phyloP scores from a whole-genome alignment of 139 green algal species.

The Closterium sp. region DNA sequence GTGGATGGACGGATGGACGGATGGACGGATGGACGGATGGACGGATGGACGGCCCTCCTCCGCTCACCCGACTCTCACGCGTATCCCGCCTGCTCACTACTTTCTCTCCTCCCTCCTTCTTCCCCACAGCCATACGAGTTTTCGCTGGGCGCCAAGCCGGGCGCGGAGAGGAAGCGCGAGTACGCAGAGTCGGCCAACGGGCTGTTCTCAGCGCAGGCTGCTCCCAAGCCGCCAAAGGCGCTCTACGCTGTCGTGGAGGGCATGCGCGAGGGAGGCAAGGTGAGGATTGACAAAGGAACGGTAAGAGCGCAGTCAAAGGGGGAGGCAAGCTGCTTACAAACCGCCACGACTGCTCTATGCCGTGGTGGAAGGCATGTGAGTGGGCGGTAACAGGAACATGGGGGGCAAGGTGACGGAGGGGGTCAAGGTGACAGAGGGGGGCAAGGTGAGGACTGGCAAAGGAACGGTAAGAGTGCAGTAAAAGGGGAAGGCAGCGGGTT shows the following conservation, averaged over 20 bases:
- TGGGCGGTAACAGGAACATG: no score
- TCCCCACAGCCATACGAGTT: conserved; percentile 80
- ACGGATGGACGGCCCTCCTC: no score
- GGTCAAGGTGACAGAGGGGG: neutral
- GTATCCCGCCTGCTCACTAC: neutral
- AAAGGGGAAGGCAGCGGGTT: no score
- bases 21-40: no score
- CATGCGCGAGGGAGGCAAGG: conserved; percentile 84
- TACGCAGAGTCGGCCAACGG: conserved; percentile 59
- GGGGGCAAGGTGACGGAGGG: no score
- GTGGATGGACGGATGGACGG: no score
- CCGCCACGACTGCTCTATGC: no score
- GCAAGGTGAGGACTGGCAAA: no score
- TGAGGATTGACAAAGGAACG: conserved; percentile 41
- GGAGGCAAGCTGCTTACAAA: no score
- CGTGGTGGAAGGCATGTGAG: no score
- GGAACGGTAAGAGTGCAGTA: no score
- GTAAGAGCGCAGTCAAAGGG: no score
- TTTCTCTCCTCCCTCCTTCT: neutral
- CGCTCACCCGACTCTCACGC: neutral
- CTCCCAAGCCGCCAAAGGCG: conserved; percentile 81
- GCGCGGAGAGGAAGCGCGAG: conserved; percentile 54
- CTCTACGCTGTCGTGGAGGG: conserved; percentile 75
- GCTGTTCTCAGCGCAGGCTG: conserved; percentile 69
- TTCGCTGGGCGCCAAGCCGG: conserved; percentile 62